phyloP scores from a whole-genome alignment of 768 basidiomycete genomes.

The Astraeus odoratus region DNA sequence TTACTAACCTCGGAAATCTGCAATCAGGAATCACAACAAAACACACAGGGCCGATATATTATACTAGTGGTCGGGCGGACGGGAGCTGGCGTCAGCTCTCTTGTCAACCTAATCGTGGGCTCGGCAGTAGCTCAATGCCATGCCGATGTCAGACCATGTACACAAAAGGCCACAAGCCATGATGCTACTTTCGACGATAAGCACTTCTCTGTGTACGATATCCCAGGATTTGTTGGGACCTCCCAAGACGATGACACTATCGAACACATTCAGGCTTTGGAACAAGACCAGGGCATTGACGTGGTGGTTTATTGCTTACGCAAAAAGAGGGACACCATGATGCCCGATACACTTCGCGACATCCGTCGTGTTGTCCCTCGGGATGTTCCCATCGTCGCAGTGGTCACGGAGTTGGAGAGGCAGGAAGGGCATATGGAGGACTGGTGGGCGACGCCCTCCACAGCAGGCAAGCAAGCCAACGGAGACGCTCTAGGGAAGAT shows the following conservation, averaged over 20 bases:
- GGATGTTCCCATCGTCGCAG: slow-evolving; percentile 17
- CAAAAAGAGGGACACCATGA: not conserved
- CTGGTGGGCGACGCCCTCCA: slow-evolving; percentile 11
- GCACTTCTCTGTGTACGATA: slow-evolving; percentile 16
- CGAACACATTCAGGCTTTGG: not conserved
- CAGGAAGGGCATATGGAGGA: slow-evolving; percentile 12
- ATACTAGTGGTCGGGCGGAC: slow-evolving; percentile 20
- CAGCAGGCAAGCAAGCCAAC: slow-evolving; percentile 12
- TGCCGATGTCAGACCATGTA: slow-evolving; percentile 13
- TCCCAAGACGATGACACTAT: not conserved
- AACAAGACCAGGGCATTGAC: not conserved
- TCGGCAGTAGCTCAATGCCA: slow-evolving; percentile 15
- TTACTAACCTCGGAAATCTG: too few species aligned
- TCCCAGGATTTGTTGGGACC: slow-evolving; percentile 9
- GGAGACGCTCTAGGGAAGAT: slow-evolving; percentile 16
- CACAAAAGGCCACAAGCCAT: slow-evolving; percentile 10
- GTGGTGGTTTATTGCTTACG: slow-evolving; percentile 2
- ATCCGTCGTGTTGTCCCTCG: not conserved
- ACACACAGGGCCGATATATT: not conserved
- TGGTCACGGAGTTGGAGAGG: slow-evolving; percentile 21
- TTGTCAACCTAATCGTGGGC: slow-evolving; percentile 26
- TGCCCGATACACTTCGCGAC: slow-evolving; percentile 1
- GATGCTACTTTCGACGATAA: slow-evolving; percentile 12
- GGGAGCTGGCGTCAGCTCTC: slow-evolving; percentile 22
- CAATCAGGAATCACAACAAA: not conserved